Evolutionary conservation across 2,329 filamentous ascomycete genomes (phyloP).

Genomic region (Aureobasidium sp.): DNA sequence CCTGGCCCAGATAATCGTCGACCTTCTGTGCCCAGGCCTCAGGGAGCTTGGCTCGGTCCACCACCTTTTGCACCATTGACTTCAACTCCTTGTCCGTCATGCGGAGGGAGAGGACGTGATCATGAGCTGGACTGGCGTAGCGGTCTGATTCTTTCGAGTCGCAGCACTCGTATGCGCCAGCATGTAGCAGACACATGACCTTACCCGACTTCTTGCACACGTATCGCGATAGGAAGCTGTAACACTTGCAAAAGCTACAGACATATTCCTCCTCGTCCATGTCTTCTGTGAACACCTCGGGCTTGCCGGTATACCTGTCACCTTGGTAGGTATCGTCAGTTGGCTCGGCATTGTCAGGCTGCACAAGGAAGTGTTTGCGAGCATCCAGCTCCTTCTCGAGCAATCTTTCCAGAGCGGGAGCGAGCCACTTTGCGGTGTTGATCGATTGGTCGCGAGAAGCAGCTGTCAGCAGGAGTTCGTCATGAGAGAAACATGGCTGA

Average conservation of each 20-base stretch:
- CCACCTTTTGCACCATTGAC: conserved; percentile 63
- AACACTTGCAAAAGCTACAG: conserved; percentile 86
- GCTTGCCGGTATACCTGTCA: conserved; percentile 41
- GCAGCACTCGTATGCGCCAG: conserved; percentile 75
- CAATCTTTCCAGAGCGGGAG: conserved; percentile 75
- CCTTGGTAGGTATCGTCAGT: conserved; percentile 25
- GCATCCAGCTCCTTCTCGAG: conserved; percentile 64
- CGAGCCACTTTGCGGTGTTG: conserved; percentile 90
- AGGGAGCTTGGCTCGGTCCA: conserved; percentile 78
- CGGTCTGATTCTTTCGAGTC: conserved; percentile 59
- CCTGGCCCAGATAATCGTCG: conserved; percentile 74
- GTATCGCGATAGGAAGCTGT: conserved; percentile 84
- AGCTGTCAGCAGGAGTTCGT: conserved; percentile 87
- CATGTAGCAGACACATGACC: conserved; percentile 74
- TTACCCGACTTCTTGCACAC: conserved; percentile 77
- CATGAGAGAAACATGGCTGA: conserved; percentile 95
- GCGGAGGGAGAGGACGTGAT: conserved; percentile 71
- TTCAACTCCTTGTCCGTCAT: conserved; percentile 65
- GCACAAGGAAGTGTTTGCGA: conserved; percentile 58
- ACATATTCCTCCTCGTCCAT: conserved; percentile 85
- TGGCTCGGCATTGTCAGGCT: conserved; percentile 37
- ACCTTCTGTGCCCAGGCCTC: conserved; percentile 89
- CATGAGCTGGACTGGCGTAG: conserved; percentile 46
- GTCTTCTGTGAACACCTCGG: conserved; percentile 50
- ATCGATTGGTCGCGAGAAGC: conserved; percentile 73